A percentile compares a stretch with the other conserved stretches of the same genome.
Evolutionary conservation across 2,329 filamentous ascomycete genomes (phyloP).

Genomic region (Trichoderma sp.): DNA sequence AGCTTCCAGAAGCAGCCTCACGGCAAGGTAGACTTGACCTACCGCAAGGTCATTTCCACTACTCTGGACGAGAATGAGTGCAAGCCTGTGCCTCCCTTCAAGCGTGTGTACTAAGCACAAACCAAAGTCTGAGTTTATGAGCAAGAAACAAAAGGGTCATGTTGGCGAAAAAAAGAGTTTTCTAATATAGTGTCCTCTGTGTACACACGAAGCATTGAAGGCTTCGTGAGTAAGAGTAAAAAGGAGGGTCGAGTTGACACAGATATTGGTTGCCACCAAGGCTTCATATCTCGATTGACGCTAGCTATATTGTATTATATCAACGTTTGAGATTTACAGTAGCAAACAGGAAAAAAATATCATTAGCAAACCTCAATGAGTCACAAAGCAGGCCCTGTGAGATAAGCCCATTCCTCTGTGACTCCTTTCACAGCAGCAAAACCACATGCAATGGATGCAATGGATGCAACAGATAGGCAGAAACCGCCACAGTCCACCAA

Average conservation of each 20-base stretch:
- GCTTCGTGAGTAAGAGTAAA: neutral
- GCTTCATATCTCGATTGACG: neutral
- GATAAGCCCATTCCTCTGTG: neutral
- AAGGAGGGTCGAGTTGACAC: neutral
- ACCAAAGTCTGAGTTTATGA: slow-evolving; percentile 1
- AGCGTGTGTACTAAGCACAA: slow-evolving; percentile 72
- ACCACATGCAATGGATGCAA: neutral
- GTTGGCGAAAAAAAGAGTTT: neutral
- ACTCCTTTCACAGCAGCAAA: neutral
- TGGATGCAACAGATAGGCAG: neutral
- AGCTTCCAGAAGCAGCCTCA: slow-evolving; percentile 94
- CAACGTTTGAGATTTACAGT: neutral
- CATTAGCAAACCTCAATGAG: neutral
- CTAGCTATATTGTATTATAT: slow-evolving; percentile 7
- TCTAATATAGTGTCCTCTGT: neutral
- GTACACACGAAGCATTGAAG: neutral
- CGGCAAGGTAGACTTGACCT: slow-evolving; percentile 78
- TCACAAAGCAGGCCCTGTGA: neutral
- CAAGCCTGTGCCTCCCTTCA: slow-evolving; percentile 94
- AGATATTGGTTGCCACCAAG: neutral
- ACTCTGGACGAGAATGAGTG: slow-evolving; percentile 96
- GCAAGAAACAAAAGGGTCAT: neutral
- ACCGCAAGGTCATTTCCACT: slow-evolving; percentile 75
- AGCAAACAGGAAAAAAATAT: neutral
- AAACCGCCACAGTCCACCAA: neutral